Conservation (phyloP, 495 filamentous ascomycete species). For the Penicillium pancosmium region DNA sequence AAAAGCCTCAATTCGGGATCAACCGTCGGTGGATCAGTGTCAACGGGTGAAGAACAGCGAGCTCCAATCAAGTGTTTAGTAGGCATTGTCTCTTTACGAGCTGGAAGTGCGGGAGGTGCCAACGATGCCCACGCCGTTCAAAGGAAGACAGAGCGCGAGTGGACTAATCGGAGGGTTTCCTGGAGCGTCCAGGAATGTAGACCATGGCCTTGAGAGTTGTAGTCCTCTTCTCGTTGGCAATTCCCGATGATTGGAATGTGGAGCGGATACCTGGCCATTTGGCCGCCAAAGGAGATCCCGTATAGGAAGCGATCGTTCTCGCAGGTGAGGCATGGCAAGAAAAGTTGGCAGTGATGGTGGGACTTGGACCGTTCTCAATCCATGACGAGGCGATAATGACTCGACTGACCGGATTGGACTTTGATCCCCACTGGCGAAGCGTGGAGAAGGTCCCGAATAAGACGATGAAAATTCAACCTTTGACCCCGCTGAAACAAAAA, state of each 20-base stretch:
- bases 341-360: background rate
- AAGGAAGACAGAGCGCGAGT: background rate
- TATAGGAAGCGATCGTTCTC: constrained; percentile 3
- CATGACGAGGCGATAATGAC: constrained; percentile 18
- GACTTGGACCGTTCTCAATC: constrained; percentile 3
- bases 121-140: background rate
- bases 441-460: background rate
- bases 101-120: background rate
- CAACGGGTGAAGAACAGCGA: background rate
- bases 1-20: background rate
- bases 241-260: constrained; percentile 15
- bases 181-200: constrained; percentile 25
- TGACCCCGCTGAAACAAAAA: background rate
- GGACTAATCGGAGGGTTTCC: constrained; percentile 15
- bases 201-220: constrained; percentile 6
- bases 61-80: too few species aligned
- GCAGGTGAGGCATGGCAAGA: background rate
- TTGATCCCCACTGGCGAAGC: constrained; percentile 6
- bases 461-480: background rate
- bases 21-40: background rate
- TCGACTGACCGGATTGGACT: constrained; percentile 8
- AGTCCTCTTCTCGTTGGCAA: constrained; percentile 11
- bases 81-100: too few species aligned
- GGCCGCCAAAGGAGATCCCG: background rate
- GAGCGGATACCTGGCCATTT: background rate